A percentile compares a stretch with the other conserved stretches of the same genome.
phyloP scores from a whole-genome alignment of 306 rosid species.

The Cucumis sativus region Cucumber_9930_V3 NC_026656.2:14119501-14120000 shows the following conservation, averaged over 20 bases:
- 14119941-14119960: not conserved
- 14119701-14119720: constrained; percentile 74
- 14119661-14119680: constrained; percentile 25
- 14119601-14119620: not conserved
- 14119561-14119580: constrained; percentile 1
- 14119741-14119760: constrained; percentile 76
- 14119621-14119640: not conserved
- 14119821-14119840: not conserved
- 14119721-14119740: constrained; percentile 69
- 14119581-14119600: not conserved
- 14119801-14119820: not conserved
- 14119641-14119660: not conserved
- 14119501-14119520: constrained; percentile 92
- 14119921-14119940: not conserved
- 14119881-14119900: not conserved
- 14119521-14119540: constrained; percentile 79
- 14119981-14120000: not conserved
- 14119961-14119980: not conserved
- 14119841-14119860: not conserved
- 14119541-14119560: constrained; percentile 69
- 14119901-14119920: not conserved
- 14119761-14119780: constrained; percentile 88
- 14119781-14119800: constrained; percentile 8
- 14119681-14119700: not conserved
- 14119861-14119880: not conserved